Base-by-base conservation (phyloP, 495 filamentous ascomycete genomes). In the Tricharina praecox region DNA sequence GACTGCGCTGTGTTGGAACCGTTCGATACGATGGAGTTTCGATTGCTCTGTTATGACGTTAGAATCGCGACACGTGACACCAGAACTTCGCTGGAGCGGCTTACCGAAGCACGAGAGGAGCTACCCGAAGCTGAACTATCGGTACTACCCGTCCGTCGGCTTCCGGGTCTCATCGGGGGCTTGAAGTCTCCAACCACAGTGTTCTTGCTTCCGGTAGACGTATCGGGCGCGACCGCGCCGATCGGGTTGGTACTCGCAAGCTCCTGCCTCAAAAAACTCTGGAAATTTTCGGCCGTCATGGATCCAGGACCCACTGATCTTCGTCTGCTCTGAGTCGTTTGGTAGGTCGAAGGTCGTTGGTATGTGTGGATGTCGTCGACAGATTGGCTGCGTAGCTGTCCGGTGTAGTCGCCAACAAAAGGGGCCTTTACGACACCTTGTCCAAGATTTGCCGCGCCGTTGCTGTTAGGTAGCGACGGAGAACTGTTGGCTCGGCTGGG, bases 71-170 rank as follows among this genome's bases (percentile, higher is more conserved):
- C n/a, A n/a, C n/a, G n/a, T n/a, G n/a, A n/a, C n/a, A n/a, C n/a
- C n/a, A n/a, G n/a, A n/a, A n/a, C n/a, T n/a, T n/a, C n/a, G n/a
- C n/a, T n/a, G 5, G 16, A 37, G 34, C 4, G 4, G 43, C 74
- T 58, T 75, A 81, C 77, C 50, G 78, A 80, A 38, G 72, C 68
- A 38, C 67, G 64, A 36, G 70, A 66, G 4, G 69, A 69, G 39
- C 66, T 66, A 24, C 65, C 66, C 2, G 68, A 68, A 28, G 56
- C 56, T 15, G 62, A 61, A 54, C 76, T 81, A 19, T 74, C 76
- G 7, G 67, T 64, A 44, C 71, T 77, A 20, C 70, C 71, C 35
- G 68, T 70, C 50, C 78, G 69, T n/a, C 73, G 71, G 53, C 79
- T 75, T 16, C 56, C 64, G 21, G 76, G 72, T 39, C 70, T 65